phyloP scores from a whole-genome alignment of 192 early-diverging fungal species.

The Thoreauomyces humboldtii region DNA sequence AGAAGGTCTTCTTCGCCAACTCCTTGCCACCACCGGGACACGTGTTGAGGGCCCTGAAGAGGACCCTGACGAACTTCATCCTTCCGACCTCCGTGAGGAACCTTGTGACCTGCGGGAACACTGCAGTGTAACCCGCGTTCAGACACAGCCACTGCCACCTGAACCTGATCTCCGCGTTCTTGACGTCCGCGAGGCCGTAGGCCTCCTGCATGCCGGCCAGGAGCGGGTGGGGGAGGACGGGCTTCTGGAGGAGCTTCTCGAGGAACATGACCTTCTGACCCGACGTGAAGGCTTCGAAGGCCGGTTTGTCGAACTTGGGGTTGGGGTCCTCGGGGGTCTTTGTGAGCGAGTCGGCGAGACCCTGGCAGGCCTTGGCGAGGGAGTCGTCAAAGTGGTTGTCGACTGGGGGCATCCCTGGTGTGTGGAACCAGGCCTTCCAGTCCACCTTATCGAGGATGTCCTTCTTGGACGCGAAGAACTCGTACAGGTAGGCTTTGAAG shows the following conservation, averaged over 20 bases:
- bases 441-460: slow-evolving; percentile 76
- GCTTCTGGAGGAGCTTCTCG: slow-evolving; percentile 64
- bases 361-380: slow-evolving; percentile 75
- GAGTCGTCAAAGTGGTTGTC: slow-evolving; percentile 80
- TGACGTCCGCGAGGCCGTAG: slow-evolving; percentile 66
- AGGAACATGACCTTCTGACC: slow-evolving; percentile 85
- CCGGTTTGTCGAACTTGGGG: slow-evolving; percentile 55
- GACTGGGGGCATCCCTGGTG: slow-evolving; percentile 88
- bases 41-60: slow-evolving; percentile 63
- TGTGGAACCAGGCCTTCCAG: slow-evolving; percentile 87
- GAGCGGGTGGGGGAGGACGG: slow-evolving; percentile 51
- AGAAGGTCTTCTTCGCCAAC: slow-evolving; percentile 78
- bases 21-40: slow-evolving; percentile 64
- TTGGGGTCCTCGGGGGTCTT: no score
- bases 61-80: slow-evolving; percentile 89
- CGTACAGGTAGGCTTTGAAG: slow-evolving; percentile 80
- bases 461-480: slow-evolving; percentile 77
- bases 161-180: slow-evolving; percentile 85
- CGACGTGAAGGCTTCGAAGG: slow-evolving; percentile 70
- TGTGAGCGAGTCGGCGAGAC: no score
- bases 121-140: slow-evolving; percentile 67
- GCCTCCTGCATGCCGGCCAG: slow-evolving; percentile 68
- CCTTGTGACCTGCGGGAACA: slow-evolving; percentile 70
- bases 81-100: slow-evolving; percentile 88
- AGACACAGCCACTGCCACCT: slow-evolving; percentile 87